These are phyloP conservation scores for Amanita molliuscula DNA, from an alignment of 768 basidiomycete genomes.

Conservation along the genomic window DNA sequence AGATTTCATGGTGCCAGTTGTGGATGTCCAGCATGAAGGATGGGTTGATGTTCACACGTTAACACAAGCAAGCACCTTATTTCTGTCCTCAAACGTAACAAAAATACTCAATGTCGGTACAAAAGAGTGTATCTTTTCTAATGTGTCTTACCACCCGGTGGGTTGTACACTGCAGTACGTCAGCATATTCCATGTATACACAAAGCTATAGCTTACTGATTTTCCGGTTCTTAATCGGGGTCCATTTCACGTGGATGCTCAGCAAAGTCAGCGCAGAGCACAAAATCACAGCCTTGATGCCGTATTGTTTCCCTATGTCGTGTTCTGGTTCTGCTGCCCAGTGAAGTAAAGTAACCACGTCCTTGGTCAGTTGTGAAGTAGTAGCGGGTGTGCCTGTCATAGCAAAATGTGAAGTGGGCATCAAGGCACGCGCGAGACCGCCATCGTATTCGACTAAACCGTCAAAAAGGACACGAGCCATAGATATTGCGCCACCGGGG, in stretches of 20 bases:
- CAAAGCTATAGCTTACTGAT: constrained; percentile 45
- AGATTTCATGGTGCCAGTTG: too few relatives aligned
- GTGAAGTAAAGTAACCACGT: constrained; percentile 88
- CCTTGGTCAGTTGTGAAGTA: constrained; percentile 98
- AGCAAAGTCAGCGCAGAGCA: constrained; percentile 77
- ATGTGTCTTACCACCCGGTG: constrained; percentile 46
- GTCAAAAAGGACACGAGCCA: constrained; percentile 95
- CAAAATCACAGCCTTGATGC: constrained; percentile 91
- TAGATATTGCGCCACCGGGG: constrained; percentile 97
- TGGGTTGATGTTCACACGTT: too few relatives aligned
- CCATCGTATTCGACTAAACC: constrained; percentile 96
- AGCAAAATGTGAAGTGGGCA: constrained; percentile 2
- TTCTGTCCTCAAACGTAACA: too few relatives aligned
- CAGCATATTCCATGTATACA: neutral
- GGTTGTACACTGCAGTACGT: constrained; percentile 42
- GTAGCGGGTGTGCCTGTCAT: constrained; percentile 84
- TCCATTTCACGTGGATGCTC: constrained; percentile 88
- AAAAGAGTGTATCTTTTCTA: constrained; percentile 24
- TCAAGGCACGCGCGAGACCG: constrained; percentile 17
- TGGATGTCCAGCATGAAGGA: too few relatives aligned
- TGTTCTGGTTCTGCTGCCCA: constrained; percentile 99
- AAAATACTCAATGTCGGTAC: constrained; percentile 3
- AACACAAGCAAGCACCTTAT: too few relatives aligned
- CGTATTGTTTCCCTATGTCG: constrained; percentile 95
- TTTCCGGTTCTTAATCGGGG: constrained; percentile 86